These are phyloP conservation scores for Boeremia exigua DNA, from an alignment of 2,329 filamentous ascomycete genomes.

Conservation along the genomic window DNA sequence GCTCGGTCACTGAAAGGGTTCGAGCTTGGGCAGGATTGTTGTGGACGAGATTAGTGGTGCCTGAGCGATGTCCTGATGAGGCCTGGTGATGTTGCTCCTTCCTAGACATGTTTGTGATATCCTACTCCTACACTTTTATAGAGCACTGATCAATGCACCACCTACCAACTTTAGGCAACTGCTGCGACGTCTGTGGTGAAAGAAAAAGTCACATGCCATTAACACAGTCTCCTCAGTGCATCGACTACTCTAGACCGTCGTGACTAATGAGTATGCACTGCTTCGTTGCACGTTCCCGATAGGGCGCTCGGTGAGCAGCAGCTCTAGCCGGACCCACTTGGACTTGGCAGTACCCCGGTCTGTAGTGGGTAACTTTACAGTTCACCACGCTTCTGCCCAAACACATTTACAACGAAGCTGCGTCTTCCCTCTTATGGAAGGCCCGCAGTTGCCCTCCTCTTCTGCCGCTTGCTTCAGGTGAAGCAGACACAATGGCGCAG, in stretches of 20 bases:
- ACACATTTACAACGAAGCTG: neutral
- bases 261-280: neutral
- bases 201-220: neutral
- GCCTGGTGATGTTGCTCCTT: neutral
- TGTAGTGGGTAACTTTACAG: conserved; percentile 12
- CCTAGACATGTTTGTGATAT: conserved; percentile 7
- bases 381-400: neutral
- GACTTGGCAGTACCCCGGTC: conserved; percentile 11
- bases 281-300: conserved; percentile 3
- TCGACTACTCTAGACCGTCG: neutral
- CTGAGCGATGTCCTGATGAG: neutral
- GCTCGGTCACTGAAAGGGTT: conserved; percentile 16
- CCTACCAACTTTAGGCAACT: neutral
- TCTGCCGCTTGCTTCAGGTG: conserved; percentile 43
- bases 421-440: conserved; percentile 44
- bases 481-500: conserved; percentile 48
- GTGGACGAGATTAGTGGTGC: neutral
- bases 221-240: neutral
- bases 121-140: neutral
- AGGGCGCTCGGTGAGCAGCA: conserved; percentile 18
- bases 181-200: neutral
- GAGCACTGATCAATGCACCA: neutral
- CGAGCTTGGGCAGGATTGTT: neutral
- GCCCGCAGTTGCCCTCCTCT: conserved; percentile 23
- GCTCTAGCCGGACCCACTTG: neutral